Percentiles rank a stretch among this genome's conserved stretches.
Evolutionary conservation across 805 yeast species (phyloP).

Genomic region (Kuraishia ogatae): DNA sequence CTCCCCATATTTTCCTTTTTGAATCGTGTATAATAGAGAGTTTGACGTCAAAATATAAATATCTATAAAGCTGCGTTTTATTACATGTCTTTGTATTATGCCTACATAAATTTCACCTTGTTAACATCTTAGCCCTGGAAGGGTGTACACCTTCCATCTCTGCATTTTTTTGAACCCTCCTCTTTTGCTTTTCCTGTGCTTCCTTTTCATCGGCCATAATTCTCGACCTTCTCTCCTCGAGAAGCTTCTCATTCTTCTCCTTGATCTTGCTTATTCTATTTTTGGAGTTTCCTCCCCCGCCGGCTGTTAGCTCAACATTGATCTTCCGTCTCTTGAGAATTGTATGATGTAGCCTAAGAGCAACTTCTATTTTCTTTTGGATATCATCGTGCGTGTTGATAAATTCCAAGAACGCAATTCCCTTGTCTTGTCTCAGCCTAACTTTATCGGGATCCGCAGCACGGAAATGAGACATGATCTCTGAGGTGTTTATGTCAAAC

Average conservation of each 20-base stretch:
- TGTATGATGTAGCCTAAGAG: slow-evolving; percentile 78
- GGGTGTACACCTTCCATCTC: slow-evolving; percentile 47
- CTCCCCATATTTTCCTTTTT: background rate
- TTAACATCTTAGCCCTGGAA: slow-evolving; percentile 47
- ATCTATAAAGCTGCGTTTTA: too few species aligned
- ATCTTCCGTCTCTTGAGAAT: slow-evolving; percentile 63
- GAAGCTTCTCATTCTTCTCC: slow-evolving; percentile 69
- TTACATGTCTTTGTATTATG: too few species aligned
- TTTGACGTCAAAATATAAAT: background rate
- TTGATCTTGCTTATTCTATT: slow-evolving; percentile 61
- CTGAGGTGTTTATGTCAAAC: slow-evolving; percentile 53
- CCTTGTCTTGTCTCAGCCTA: slow-evolving; percentile 76
- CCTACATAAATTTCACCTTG: background rate
- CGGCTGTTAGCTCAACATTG: slow-evolving; percentile 94
- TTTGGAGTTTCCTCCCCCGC: slow-evolving; percentile 92
- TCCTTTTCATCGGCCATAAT: slow-evolving; percentile 38
- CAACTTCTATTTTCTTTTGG: slow-evolving; percentile 73
- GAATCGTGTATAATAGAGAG: background rate
- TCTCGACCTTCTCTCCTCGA: slow-evolving; percentile 58
- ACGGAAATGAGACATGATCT: slow-evolving; percentile 64
- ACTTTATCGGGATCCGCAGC: slow-evolving; percentile 64
- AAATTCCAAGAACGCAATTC: slow-evolving; percentile 89
- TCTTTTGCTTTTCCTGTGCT: slow-evolving; percentile 24
- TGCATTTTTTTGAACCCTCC: slow-evolving; percentile 4
- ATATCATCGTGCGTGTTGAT: slow-evolving; percentile 50